A percentile compares a stretch with the other conserved stretches of the same genome.
Conservation (phyloP, 306 rosid genomes). For the Abrus precatorius region DNA sequence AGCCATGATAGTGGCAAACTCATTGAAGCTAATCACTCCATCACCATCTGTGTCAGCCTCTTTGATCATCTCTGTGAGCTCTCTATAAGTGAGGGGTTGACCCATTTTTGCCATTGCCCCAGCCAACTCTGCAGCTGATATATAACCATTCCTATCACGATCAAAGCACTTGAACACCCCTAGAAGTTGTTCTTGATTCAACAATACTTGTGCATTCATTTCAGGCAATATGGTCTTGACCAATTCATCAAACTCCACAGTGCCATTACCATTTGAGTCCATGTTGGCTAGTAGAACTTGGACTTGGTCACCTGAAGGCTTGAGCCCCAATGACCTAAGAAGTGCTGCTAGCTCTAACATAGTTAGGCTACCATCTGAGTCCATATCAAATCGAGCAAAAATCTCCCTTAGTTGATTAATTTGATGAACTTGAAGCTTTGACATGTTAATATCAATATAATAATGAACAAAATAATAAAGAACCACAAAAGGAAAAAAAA, state of each 20-base stretch:
- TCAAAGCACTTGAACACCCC: conserved; percentile 79
- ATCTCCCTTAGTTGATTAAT: conserved; percentile 65
- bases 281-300: conserved; percentile 63
- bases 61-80: conserved; percentile 83
- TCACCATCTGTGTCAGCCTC: conserved; percentile 87
- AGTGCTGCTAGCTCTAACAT: conserved; percentile 85
- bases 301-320: conserved; percentile 77
- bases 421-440: conserved; percentile 58
- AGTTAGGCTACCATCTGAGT: conserved; percentile 87
- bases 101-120: conserved; percentile 93
- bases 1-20: conserved; percentile 78
- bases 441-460: conserved; percentile 48
- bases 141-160: conserved; percentile 79
- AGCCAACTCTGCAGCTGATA: conserved; percentile 80
- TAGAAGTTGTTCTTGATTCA: conserved; percentile 69
- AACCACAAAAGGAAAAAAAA: neutral
- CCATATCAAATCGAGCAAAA: conserved; percentile 81
- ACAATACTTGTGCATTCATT: conserved; percentile 57
- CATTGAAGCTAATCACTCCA: conserved; percentile 81
- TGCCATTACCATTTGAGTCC: conserved; percentile 81
- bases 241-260: conserved; percentile 86
- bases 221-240: conserved; percentile 68
- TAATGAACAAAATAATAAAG: neutral
- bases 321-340: conserved; percentile 78
- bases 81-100: conserved; percentile 75